Evolutionary conservation across 2,329 filamentous ascomycete genomes (phyloP), one percentile per base, ranked within the genome.

Genomic region (Beauveria brongniartii): DNA sequence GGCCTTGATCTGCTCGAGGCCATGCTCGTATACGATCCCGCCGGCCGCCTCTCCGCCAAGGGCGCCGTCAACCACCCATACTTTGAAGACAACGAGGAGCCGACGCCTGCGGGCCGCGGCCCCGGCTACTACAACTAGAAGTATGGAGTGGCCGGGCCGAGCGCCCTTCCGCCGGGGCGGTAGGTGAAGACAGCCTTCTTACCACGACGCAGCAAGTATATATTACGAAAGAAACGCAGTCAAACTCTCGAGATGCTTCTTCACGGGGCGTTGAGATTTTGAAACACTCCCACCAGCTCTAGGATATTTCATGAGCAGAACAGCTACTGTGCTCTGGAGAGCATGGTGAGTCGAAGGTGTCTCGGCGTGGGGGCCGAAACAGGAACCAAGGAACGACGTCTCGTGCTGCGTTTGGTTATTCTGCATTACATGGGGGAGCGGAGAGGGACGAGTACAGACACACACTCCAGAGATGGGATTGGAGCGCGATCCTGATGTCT

Each of bases 21-120:
- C 69, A 84, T 96, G 77, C 84, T 96, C 47, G 87, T 92, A 61
- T 96, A 93, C 70, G 92, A 96, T 71, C 92, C 92, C 2, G 90
- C 91, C 24, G 86, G 87, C 58, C 88, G 92, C 65, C 90, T 96
- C 67, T 95, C 90, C 7, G 92, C 92, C 57, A 96, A 96, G 80
- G 89, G 91, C 72, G 87, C 91, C 14, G 90, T 89, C 71, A 81
- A 86, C 67, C 92, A 96, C 71, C 87, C 89, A 9, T 96, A 96
- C 78, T 96, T 96, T 64, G 76, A 80, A 61, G 73, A 75, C 28
- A 65, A 67, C 37, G 68, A 73, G 54, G 64, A 67, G 47, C 50
- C 26, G 40, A 37, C 50, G 22, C 37, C 46, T 20, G 65, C 63
- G 56, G 68, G 66, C 59, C 69, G 71, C 56, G 61, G 64, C 61